Conservation (phyloP, 208 protist genomes). For the Trypanosoma rangeli region DNA sequence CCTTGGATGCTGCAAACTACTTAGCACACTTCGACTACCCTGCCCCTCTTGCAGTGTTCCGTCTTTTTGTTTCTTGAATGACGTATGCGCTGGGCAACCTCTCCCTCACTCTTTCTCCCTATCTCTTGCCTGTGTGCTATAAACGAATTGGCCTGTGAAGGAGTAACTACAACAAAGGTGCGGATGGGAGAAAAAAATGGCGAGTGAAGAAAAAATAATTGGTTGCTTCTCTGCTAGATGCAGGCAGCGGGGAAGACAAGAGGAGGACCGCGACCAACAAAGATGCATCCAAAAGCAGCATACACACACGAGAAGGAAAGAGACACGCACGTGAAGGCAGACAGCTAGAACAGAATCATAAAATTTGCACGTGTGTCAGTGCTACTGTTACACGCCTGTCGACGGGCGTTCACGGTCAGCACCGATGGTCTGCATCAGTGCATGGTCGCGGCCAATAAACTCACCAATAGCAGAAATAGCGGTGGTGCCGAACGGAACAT, state of each 20-base stretch:
- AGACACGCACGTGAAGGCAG: not conserved
- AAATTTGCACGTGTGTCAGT: not conserved
- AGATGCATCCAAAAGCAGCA: too few species aligned
- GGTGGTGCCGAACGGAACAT: slow-evolving; percentile 46
- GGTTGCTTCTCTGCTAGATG: too few species aligned
- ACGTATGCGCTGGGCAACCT: not conserved
- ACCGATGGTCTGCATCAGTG: slow-evolving; percentile 32
- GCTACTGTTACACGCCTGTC: not conserved
- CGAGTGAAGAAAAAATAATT: too few species aligned
- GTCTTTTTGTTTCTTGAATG: not conserved
- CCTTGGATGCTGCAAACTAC: not conserved
- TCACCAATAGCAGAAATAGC: slow-evolving; percentile 54
- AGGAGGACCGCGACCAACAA: too few species aligned
- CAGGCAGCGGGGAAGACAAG: too few species aligned
- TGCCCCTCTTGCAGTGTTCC: not conserved
- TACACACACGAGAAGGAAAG: slow-evolving; percentile 6
- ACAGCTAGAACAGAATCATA: not conserved
- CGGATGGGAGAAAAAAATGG: not conserved
- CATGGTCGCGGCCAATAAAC: slow-evolving; percentile 65
- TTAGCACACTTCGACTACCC: not conserved
- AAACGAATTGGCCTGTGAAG: not conserved
- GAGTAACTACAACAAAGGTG: not conserved
- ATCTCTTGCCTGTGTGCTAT: not conserved
- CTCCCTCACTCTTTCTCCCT: not conserved
- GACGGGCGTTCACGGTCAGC: not conserved